Evolutionary conservation across 2,329 filamentous ascomycete species (phyloP).

Genomic region (Ascochyta viciae-villosae): DNA sequence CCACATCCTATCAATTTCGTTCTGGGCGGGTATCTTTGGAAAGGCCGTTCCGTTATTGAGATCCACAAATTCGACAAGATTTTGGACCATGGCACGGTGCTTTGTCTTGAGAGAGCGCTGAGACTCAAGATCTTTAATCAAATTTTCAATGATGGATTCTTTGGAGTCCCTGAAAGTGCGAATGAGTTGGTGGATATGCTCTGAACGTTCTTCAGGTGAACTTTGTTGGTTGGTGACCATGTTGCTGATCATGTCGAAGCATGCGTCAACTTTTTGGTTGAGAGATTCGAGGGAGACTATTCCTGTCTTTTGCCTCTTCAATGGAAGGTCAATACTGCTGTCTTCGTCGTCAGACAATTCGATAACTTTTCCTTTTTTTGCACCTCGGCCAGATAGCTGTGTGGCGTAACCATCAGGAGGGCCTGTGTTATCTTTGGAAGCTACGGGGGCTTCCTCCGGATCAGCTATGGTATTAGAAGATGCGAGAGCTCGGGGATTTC

Average conservation of each 20-base stretch:
- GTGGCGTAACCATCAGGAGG: not conserved
- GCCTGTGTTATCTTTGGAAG: not conserved
- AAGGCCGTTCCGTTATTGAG: not conserved
- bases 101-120: not conserved
- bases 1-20: conserved; percentile 1
- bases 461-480: not conserved
- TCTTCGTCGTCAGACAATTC: not conserved
- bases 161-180: not conserved
- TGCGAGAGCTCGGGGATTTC: not conserved
- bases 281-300: not conserved
- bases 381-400: not conserved
- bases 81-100: not conserved
- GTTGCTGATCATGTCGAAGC: not conserved
- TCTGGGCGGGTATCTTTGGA: not conserved
- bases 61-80: not conserved
- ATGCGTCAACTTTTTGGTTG: not conserved
- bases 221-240: not conserved
- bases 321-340: not conserved
- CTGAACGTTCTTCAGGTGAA: not conserved
- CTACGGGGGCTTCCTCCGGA: not conserved
- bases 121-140: conserved; percentile 1
- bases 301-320: not conserved
- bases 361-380: not conserved
- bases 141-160: not conserved
- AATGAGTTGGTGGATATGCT: not conserved